Conservation (phyloP, 495 filamentous ascomycete species). For the Penicillium bovifimosum region DNA sequence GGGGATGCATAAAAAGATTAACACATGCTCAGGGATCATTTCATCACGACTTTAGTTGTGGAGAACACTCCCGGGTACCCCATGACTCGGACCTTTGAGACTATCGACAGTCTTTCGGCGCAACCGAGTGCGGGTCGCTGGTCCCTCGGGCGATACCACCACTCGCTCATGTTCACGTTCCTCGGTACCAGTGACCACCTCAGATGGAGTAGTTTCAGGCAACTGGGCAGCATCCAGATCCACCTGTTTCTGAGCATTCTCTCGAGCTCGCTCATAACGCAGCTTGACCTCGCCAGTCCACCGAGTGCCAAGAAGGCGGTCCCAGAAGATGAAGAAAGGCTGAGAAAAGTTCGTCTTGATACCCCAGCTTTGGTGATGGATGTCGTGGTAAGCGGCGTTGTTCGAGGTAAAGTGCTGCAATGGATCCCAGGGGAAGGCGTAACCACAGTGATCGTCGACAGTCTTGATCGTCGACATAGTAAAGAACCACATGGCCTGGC, state of each 20-base stretch:
- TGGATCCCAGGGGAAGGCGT: conserved; percentile 90
- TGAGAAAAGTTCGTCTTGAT: conserved; percentile 65
- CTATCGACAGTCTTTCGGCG: conserved; percentile 41
- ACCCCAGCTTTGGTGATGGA: conserved; percentile 98
- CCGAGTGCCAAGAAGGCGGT: conserved; percentile 41
- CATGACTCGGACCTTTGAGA: conserved; percentile 38
- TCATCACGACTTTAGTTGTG: conserved; percentile 23
- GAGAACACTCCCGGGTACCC: conserved; percentile 38
- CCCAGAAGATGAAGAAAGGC: conserved; percentile 50
- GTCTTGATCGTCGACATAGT: conserved; percentile 84
- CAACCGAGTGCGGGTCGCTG: conserved; percentile 30
- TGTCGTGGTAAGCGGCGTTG: conserved; percentile 92
- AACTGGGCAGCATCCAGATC: conserved; percentile 25
- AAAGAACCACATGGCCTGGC: conserved; percentile 83
- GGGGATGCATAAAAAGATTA: conserved; percentile 16
- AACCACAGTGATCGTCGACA: conserved; percentile 96
- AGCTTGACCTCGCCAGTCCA: conserved; percentile 42
- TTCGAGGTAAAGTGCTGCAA: conserved; percentile 86
- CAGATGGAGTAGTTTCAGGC: conserved; percentile 3
- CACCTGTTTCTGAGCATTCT: conserved; percentile 38
- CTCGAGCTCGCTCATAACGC: conserved; percentile 42
- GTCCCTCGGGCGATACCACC: conserved; percentile 28
- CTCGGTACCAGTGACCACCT: conserved; percentile 1
- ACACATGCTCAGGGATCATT: conserved; percentile 9
- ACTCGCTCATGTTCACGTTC: conserved; percentile 21